Evolutionary conservation across 306 rosid species (phyloP).

Genomic region (Begonia fuchsioides): DNA sequence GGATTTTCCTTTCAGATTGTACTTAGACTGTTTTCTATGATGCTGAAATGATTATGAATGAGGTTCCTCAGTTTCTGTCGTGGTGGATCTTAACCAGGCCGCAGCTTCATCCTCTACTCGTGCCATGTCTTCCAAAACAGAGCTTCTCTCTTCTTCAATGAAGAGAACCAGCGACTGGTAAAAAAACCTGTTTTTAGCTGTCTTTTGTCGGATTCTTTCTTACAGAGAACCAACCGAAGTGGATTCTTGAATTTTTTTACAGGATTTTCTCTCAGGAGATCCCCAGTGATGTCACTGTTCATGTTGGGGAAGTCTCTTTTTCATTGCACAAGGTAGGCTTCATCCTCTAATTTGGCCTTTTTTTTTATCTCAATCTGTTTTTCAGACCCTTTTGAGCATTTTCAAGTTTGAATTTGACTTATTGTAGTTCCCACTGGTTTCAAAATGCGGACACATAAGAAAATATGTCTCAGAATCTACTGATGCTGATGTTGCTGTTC

Average conservation of each 20-base stretch:
- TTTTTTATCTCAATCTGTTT: neutral
- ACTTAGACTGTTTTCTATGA: conserved; percentile 18
- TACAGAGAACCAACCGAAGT: conserved; percentile 7
- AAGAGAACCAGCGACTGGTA: conserved; percentile 96
- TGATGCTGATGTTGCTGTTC: conserved; percentile 36
- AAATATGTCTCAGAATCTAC: conserved; percentile 67
- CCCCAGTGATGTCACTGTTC: conserved; percentile 75
- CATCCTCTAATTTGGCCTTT: neutral
- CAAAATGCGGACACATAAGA: conserved; percentile 68
- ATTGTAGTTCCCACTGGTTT: conserved; percentile 78
- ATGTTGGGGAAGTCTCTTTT: conserved; percentile 68
- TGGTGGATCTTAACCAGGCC: conserved; percentile 42
- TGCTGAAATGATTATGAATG: conserved; percentile 14
- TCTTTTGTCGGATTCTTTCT: conserved; percentile 6
- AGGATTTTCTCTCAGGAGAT: conserved; percentile 97
- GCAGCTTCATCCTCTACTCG: conserved; percentile 19
- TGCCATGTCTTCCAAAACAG: conserved; percentile 56
- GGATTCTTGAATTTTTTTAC: conserved; percentile 1
- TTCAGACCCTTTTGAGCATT: neutral
- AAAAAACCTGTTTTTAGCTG: neutral
- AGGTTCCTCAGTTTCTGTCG: conserved; percentile 23
- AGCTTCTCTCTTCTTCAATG: conserved; percentile 70
- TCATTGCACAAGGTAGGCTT: conserved; percentile 67
- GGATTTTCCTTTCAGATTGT: neutral
- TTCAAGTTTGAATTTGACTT: neutral